phyloP scores from a whole-genome alignment of 2,329 filamentous ascomycete species.

The Colletotrichum sansevieriae region DNA sequence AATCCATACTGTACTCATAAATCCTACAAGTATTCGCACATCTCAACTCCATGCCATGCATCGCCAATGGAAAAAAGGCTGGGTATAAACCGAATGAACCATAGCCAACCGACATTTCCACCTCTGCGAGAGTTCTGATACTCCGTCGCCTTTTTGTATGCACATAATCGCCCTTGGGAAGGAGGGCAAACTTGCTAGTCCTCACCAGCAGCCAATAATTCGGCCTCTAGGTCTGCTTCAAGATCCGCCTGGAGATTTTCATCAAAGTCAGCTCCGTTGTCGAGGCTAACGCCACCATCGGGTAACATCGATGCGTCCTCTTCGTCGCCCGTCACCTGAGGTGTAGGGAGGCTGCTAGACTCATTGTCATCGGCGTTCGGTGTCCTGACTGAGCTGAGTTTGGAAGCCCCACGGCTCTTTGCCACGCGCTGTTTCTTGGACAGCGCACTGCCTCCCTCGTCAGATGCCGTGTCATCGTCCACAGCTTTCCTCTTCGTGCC shows the following conservation, averaged over 20 bases:
- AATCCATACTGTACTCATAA: slow-evolving; percentile 22
- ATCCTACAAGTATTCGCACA: slow-evolving; percentile 36
- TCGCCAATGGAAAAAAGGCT: slow-evolving; percentile 40
- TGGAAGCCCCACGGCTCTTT: slow-evolving; percentile 59
- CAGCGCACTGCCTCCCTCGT: slow-evolving; percentile 49
- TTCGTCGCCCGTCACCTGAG: slow-evolving; percentile 57
- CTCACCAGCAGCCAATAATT: slow-evolving; percentile 67
- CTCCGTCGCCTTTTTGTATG: slow-evolving; percentile 12
- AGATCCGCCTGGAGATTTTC: slow-evolving; percentile 60
- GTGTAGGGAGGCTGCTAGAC: slow-evolving; percentile 56
- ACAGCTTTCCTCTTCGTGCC: slow-evolving; percentile 40
- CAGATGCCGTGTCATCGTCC: slow-evolving; percentile 46
- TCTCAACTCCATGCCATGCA: slow-evolving; percentile 44
- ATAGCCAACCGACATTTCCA: slow-evolving; percentile 39
- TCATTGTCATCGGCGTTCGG: slow-evolving; percentile 54
- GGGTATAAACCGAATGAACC: slow-evolving; percentile 42
- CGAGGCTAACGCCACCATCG: slow-evolving; percentile 44
- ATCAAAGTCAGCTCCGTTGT: slow-evolving; percentile 58
- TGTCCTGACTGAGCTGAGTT: slow-evolving; percentile 60
- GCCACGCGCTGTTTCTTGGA: slow-evolving; percentile 66
- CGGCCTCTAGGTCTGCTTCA: slow-evolving; percentile 72
- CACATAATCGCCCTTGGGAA: neutral
- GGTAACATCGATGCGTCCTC: slow-evolving; percentile 48
- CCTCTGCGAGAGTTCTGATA: slow-evolving; percentile 4
- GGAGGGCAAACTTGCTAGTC: slow-evolving; percentile 13